Percentiles rank a stretch among this genome's conserved stretches.
Evolutionary conservation across 345 rosid genomes (phyloP).

Genomic region (Chamaenerion angustifolium): DNA sequence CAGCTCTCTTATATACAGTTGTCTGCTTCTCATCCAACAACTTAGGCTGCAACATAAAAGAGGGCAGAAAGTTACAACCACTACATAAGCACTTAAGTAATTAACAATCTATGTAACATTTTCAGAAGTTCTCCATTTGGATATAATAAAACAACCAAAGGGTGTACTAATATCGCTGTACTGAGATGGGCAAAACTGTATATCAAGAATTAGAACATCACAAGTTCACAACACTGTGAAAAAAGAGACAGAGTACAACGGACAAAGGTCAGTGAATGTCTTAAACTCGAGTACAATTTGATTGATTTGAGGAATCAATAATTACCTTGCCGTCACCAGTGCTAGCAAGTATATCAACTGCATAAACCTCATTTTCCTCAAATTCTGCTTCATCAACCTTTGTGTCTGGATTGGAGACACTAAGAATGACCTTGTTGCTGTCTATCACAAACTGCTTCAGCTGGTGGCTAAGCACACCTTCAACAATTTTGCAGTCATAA

Average conservation of each 20-base stretch:
- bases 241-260: too few species aligned
- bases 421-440: slow-evolving; percentile 70
- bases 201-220: too few species aligned
- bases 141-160: too few species aligned
- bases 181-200: too few species aligned
- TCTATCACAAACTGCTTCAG: slow-evolving; percentile 83
- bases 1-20: slow-evolving; percentile 84
- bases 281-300: background rate
- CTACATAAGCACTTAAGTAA: too few species aligned
- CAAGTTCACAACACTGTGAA: too few species aligned
- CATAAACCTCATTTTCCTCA: slow-evolving; percentile 92
- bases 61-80: too few species aligned
- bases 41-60: slow-evolving; percentile 54
- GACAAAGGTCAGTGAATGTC: too few species aligned
- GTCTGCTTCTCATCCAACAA: slow-evolving; percentile 93
- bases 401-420: slow-evolving; percentile 65
- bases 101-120: too few species aligned
- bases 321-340: slow-evolving; percentile 98
- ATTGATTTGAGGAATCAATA: background rate
- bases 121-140: too few species aligned
- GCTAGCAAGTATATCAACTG: slow-evolving; percentile 79
- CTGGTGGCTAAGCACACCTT: slow-evolving; percentile 96
- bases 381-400: slow-evolving; percentile 94
- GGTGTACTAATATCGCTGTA: too few species aligned
- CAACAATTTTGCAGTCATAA: slow-evolving; percentile 93